Conservation (phyloP, 1,284 basidiomycete species). For the Heterobasidion occidentale region DNA sequence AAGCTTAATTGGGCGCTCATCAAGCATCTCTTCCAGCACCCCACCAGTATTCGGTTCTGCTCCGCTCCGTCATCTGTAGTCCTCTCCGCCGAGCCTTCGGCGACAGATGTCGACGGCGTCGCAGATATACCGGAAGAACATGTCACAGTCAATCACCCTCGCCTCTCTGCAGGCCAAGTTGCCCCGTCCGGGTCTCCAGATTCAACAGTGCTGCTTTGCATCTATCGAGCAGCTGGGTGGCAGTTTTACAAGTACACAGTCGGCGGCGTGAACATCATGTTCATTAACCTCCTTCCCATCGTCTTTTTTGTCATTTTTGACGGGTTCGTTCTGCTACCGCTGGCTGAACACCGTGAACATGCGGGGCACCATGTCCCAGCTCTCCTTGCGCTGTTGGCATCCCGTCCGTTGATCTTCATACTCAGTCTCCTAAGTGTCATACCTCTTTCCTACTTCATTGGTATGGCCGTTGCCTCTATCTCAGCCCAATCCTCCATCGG, state of each 20-base stretch:
- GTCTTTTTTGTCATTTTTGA: too few relatives aligned
- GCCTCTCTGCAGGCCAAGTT: slow-evolving; percentile 63
- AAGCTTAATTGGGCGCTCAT: slow-evolving; percentile 90
- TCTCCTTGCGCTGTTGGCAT: slow-evolving; percentile 65
- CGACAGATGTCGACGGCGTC: slow-evolving; percentile 19
- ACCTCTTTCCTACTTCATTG: slow-evolving; percentile 97
- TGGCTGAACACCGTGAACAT: too few relatives aligned
- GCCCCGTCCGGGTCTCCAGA: too few relatives aligned
- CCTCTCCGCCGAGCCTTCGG: slow-evolving; percentile 1
- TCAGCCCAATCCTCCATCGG: slow-evolving; percentile 97
- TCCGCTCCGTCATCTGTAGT: slow-evolving; percentile 56
- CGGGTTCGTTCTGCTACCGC: too few relatives aligned
- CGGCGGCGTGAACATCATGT: too few relatives aligned
- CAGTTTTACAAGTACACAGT: too few relatives aligned
- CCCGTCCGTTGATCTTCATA: slow-evolving; percentile 78
- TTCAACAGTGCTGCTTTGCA: too few relatives aligned
- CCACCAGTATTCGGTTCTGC: slow-evolving; percentile 88
- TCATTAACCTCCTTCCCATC: too few relatives aligned
- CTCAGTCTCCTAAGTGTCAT: slow-evolving; percentile 89
- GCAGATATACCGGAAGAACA: slow-evolving; percentile 12
- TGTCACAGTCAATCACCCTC: slow-evolving; percentile 48
- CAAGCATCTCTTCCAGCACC: slow-evolving; percentile 79
- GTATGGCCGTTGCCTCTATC: slow-evolving; percentile 99
- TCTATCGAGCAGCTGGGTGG: too few relatives aligned
- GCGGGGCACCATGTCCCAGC: slow-evolving; percentile 61